phyloP scores from a whole-genome alignment of 2,329 filamentous ascomycete species.

The Fusarium mundagurra region DNA sequence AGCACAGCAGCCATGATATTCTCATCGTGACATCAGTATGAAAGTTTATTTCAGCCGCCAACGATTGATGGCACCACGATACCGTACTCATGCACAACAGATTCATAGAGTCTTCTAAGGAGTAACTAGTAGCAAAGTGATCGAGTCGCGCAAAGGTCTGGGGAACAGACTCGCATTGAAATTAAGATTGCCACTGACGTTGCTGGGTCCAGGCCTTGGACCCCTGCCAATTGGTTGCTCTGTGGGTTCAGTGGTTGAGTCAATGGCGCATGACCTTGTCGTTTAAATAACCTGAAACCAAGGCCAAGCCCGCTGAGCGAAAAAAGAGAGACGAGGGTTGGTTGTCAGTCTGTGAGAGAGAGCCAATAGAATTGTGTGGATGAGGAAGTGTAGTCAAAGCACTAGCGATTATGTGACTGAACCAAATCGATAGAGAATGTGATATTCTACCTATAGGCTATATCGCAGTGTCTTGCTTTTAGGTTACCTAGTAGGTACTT shows the following conservation, averaged over 20 bases:
- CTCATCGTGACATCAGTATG: not conserved
- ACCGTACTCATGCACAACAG: not conserved
- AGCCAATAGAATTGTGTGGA: not conserved
- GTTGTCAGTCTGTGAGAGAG: not conserved
- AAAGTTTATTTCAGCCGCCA: not conserved
- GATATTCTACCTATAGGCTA: too few relatives aligned
- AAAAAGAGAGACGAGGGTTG: not conserved
- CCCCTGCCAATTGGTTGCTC: constrained; percentile 2
- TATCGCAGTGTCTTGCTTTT: not conserved
- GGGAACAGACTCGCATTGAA: constrained; percentile 15
- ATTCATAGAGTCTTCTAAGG: not conserved
- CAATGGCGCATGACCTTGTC: constrained; percentile 29
- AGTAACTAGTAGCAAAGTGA: not conserved
- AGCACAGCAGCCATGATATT: not conserved
- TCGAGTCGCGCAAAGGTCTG: not conserved
- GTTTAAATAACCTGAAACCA: constrained; percentile 36
- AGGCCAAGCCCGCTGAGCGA: constrained; percentile 8
- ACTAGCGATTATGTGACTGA: not conserved
- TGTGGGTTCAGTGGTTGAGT: constrained; percentile 1
- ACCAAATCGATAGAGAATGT: not conserved
- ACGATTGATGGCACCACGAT: not conserved
- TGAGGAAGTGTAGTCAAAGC: not conserved
- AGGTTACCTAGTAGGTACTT: not conserved
- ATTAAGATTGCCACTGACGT: constrained; percentile 38
- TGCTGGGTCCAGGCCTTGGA: constrained; percentile 7